These are phyloP conservation scores for Amanita molliuscula DNA, from an alignment of 768 basidiomycete genomes.

Conservation along the genomic window DNA sequence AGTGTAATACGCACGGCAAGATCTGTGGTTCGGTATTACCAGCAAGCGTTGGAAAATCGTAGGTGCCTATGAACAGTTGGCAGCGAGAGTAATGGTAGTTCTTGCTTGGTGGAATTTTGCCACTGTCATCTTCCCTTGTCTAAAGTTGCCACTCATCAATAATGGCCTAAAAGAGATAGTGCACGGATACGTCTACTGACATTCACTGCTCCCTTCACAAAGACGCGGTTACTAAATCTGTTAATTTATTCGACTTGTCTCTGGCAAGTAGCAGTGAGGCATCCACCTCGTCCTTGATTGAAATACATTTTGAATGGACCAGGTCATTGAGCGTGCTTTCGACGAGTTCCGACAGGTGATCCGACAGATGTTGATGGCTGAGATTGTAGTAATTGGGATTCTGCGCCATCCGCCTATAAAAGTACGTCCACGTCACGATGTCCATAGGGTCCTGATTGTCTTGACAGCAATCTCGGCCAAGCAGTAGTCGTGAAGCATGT, in stretches of 20 bases:
- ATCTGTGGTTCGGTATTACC: constrained; percentile 25
- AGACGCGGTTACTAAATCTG: constrained; percentile 58
- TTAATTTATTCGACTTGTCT: constrained; percentile 56
- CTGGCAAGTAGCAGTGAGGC: constrained; percentile 19
- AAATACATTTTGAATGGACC: constrained; percentile 89
- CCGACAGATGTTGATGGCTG: constrained; percentile 89
- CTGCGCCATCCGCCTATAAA: too few relatives aligned
- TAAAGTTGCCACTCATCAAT: neutral
- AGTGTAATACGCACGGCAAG: constrained; percentile 32
- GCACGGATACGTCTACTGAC: constrained; percentile 12
- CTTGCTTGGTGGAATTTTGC: constrained; percentile 27
- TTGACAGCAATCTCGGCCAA: too few relatives aligned
- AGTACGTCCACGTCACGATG: too few relatives aligned
- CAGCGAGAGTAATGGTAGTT: constrained; percentile 71
- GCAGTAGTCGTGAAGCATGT: too few relatives aligned
- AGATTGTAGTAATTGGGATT: too few relatives aligned
- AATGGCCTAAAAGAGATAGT: neutral
- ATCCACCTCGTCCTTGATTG: constrained; percentile 29
- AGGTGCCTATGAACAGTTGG: constrained; percentile 67
- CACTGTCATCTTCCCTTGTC: constrained; percentile 15
- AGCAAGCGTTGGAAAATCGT: constrained; percentile 41
- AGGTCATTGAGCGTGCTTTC: constrained; percentile 88
- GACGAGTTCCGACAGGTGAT: constrained; percentile 92
- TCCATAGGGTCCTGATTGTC: too few relatives aligned
- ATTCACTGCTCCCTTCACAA: constrained; percentile 35